Evolutionary conservation across 352 stramenopile species (phyloP).

Genomic region (Phytopythium delawarense): DNA sequence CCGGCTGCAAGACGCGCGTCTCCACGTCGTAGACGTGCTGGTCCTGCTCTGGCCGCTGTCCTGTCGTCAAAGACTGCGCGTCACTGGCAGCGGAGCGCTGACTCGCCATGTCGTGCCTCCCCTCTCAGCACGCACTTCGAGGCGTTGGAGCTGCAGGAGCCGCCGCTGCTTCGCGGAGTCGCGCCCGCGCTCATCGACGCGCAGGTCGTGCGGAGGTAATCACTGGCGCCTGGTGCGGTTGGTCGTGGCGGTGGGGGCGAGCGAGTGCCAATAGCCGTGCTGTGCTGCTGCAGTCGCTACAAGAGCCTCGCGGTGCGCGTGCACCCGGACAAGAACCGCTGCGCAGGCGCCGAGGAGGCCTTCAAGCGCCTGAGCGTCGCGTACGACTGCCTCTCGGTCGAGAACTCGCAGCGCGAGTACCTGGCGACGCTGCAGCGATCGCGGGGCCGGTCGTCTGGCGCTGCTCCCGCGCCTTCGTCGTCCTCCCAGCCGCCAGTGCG

Average conservation of each 20-base stretch:
- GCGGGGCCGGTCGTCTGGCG: neutral
- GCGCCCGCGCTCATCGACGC: slow-evolving; percentile 14
- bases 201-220: slow-evolving; percentile 26
- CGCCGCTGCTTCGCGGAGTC: neutral
- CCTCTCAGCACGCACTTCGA: slow-evolving; percentile 31
- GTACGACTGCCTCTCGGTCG: slow-evolving; percentile 68
- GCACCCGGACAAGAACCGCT: slow-evolving; percentile 59
- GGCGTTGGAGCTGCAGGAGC: slow-evolving; percentile 28
- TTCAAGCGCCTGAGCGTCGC: slow-evolving; percentile 78
- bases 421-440: slow-evolving; percentile 21
- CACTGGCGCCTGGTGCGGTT: neutral
- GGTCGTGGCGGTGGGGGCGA: neutral
- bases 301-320: slow-evolving; percentile 49
- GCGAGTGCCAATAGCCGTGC: neutral
- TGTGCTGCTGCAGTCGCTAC: slow-evolving; percentile 24
- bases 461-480: neutral
- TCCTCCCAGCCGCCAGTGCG: slow-evolving; percentile 1
- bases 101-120: neutral
- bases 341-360: slow-evolving; percentile 57
- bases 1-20: neutral
- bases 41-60: neutral
- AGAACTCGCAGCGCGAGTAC: slow-evolving; percentile 48
- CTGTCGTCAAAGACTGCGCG: neutral
- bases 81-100: neutral
- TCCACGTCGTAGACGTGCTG: neutral